Evolutionary conservation across 139 green algal genomes (phyloP).

Genomic region (Closterium sp.): DNA sequence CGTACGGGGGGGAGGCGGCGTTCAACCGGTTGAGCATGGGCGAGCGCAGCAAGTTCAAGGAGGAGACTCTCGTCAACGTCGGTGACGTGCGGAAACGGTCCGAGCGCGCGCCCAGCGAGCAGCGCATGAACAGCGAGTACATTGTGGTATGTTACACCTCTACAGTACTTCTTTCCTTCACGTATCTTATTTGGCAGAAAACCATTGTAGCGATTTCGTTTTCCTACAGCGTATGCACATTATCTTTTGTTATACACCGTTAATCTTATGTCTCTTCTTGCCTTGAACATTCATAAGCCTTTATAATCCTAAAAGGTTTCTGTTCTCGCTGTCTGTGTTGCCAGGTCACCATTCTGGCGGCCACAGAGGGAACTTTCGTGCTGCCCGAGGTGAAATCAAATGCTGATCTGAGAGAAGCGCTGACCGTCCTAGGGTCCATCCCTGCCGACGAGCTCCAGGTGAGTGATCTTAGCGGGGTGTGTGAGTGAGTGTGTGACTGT

Average conservation of each 20-base stretch:
- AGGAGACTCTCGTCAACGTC: conserved; percentile 92
- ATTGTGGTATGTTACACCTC: conserved; percentile 59
- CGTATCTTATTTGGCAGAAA: no score
- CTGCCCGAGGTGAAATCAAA: conserved; percentile 67
- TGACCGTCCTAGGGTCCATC: conserved; percentile 73
- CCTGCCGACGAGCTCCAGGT: conserved; percentile 60
- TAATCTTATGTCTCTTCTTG: background rate
- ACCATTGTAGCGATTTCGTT: no score
- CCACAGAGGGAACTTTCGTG: conserved; percentile 67
- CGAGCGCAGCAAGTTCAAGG: conserved; percentile 86
- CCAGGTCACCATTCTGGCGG: conserved; percentile 78
- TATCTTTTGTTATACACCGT: no score
- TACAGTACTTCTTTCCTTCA: background rate
- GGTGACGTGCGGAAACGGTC: conserved; percentile 53
- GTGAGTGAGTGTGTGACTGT: background rate
- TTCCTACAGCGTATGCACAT: no score
- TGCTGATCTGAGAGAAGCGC: conserved; percentile 60
- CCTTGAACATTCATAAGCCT: background rate
- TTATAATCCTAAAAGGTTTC: no score
- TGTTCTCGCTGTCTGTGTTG: background rate
- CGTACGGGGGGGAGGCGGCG: background rate
- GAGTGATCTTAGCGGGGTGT: background rate
- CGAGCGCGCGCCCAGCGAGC: background rate
- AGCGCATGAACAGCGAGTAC: conserved; percentile 64
- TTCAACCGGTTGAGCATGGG: conserved; percentile 74